These are phyloP conservation scores for Eucalyptus regnans DNA, from an alignment of 345 rosid genomes.

Conservation along the genomic window DNA sequence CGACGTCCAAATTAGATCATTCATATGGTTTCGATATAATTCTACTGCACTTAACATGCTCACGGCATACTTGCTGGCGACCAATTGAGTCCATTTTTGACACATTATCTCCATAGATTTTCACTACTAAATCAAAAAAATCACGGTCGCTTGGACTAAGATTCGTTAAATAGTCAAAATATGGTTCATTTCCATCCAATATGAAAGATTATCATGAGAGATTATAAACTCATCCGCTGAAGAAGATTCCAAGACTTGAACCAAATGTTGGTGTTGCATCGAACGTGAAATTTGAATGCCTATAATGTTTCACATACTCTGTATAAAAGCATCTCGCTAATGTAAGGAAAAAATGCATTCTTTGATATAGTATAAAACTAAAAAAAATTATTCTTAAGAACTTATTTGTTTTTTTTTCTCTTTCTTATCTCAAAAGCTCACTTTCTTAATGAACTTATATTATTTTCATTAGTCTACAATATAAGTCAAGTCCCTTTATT, in stretches of 20 bases:
- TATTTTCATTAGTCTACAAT: no score
- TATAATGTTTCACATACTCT: no score
- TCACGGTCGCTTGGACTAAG: background rate
- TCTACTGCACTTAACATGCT: background rate
- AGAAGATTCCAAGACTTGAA: background rate
- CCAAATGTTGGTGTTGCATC: background rate
- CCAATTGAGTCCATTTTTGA: background rate
- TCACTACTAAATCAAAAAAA: background rate
- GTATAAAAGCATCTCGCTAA: no score
- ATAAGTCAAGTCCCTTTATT: no score
- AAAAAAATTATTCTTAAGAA: no score
- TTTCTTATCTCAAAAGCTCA: no score
- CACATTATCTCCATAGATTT: background rate
- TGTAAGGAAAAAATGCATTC: no score
- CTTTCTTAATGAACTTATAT: no score
- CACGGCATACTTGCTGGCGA: background rate
- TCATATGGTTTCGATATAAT: background rate
- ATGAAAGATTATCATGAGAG: background rate
- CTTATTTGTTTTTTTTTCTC: no score
- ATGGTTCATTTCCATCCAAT: background rate
- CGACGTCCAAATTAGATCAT: background rate
- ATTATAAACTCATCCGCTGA: background rate
- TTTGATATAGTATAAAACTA: no score
- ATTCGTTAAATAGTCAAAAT: background rate
- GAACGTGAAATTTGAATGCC: background rate